Evolutionary conservation across 2,329 filamentous ascomycete species (phyloP).

Genomic region (Fusarium fracticaudum): DNA sequence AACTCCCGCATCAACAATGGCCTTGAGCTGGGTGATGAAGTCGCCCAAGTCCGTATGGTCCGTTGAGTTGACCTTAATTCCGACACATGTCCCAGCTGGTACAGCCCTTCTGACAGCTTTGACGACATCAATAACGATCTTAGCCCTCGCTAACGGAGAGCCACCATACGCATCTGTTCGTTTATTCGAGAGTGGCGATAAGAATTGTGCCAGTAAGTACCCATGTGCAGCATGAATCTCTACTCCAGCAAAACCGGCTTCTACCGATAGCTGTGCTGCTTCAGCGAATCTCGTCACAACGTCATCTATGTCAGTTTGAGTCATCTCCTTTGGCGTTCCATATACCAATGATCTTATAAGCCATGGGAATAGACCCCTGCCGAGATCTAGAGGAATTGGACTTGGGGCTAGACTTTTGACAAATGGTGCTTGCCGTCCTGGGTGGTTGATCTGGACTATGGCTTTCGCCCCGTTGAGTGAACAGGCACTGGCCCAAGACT

Average conservation of each 20-base stretch:
- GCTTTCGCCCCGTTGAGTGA: neutral
- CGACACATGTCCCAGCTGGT: neutral
- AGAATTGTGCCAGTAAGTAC: neutral
- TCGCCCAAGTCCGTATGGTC: neutral
- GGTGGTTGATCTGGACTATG: neutral
- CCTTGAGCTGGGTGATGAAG: neutral
- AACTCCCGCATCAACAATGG: neutral
- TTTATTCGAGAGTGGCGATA: neutral
- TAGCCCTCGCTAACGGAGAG: neutral
- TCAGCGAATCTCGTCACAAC: neutral
- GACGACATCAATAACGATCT: neutral
- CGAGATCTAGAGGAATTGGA: neutral
- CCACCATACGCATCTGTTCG: neutral
- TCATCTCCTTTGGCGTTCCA: neutral
- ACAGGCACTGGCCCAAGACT: neutral
- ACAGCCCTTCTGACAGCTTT: neutral
- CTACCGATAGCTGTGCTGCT: neutral
- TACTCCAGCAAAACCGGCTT: neutral
- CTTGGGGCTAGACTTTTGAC: neutral
- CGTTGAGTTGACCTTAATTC: neutral
- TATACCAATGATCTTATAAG: neutral
- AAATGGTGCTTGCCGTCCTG: neutral
- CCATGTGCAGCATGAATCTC: slow-evolving; percentile 2
- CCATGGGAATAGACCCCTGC: neutral
- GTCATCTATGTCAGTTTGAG: neutral